Evolutionary conservation across 1,284 basidiomycete species (phyloP).

Genomic region (Boletellus deceptivus): DNA sequence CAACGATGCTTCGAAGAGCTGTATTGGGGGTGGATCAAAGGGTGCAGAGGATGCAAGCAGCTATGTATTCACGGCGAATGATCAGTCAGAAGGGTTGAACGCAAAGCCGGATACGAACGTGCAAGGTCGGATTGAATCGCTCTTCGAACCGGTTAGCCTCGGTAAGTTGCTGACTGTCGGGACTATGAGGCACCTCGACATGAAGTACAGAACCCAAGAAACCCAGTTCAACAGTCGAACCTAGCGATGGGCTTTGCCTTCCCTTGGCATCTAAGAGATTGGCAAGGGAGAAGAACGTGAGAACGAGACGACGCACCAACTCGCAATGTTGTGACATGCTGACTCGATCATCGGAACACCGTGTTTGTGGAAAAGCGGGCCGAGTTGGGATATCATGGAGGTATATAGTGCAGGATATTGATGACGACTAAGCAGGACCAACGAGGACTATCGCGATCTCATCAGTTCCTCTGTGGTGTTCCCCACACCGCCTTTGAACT

Average conservation of each 20-base stretch:
- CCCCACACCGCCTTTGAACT: background rate
- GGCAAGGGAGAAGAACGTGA: slow-evolving; percentile 5
- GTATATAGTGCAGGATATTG: slow-evolving; percentile 85
- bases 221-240: slow-evolving; percentile 69
- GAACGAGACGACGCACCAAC: slow-evolving; percentile 57
- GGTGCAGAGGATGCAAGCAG: slow-evolving; percentile 78
- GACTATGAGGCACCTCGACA: slow-evolving; percentile 66
- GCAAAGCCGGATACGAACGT: slow-evolving; percentile 37
- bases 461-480: slow-evolving; percentile 9
- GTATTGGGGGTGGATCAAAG: slow-evolving; percentile 65
- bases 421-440: slow-evolving; percentile 83
- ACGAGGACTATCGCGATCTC: slow-evolving; percentile 59
- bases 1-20: slow-evolving; percentile 73
- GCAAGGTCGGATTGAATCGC: slow-evolving; percentile 46
- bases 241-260: slow-evolving; percentile 71
- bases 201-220: slow-evolving; percentile 76
- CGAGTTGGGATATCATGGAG: slow-evolving; percentile 66
- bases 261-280: slow-evolving; percentile 41
- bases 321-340: slow-evolving; percentile 82
- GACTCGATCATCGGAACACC: slow-evolving; percentile 81
- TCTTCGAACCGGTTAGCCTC: slow-evolving; percentile 48
- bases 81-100: background rate
- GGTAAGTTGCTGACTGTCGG: slow-evolving; percentile 71
- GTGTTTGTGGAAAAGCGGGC: slow-evolving; percentile 73
- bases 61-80: slow-evolving; percentile 36